Base-by-base conservation (phyloP, 768 basidiomycete species). In the Heimioporus sp. region DNA sequence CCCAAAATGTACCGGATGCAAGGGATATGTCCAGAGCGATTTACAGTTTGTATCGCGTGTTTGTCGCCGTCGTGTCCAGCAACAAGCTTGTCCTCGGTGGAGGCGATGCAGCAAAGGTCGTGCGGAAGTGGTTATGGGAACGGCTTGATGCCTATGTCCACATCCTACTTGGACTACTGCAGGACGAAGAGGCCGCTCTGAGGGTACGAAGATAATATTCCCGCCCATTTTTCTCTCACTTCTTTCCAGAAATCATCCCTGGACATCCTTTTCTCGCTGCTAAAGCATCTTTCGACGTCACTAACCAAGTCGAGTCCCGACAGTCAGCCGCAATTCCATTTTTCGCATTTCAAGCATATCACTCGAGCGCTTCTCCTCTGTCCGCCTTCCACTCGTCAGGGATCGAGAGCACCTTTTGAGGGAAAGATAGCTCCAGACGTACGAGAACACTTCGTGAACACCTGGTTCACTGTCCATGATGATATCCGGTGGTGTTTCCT, bases 401-500 rank as follows among this genome's bases (percentile, higher is more conserved):
- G 49, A 53, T 64, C 39, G 30, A 46, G 53, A 1, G 52, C 60
- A 38, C 39, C 59, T 16, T 60, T 67, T 37, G 64, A 73, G 21
- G 70, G 73, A 2, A 65, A 70, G 34, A 69, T 85, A 16, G 80
- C 85, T 49, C 48, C 74, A 5, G 86, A 88, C 51, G 82, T 91
- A 4, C 71, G 84, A 21, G 72, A 81, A 39, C 68, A 76, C 11
- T 91, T 92, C 60, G 72, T 84, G 48, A 78, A 80, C 43, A 84
- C 79, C 13, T 94, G 87, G 85, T 78, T 91, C 59, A 84, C 82
- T 56, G 81, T 87, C 12, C 64, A 89, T 64, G 88, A 92, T 61
- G 92, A 96, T 61, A 73, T 95, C 31, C 81, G 92, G 52, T 95
- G 89, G 89, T 90, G 88, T 73, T 93, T 92, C 73, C 77, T 96